A percentile compares a stretch with the other conserved stretches of the same genome.
Evolutionary conservation across 495 filamentous ascomycete genomes (phyloP).

Genomic region (Parathielavia appendiculata): DNA sequence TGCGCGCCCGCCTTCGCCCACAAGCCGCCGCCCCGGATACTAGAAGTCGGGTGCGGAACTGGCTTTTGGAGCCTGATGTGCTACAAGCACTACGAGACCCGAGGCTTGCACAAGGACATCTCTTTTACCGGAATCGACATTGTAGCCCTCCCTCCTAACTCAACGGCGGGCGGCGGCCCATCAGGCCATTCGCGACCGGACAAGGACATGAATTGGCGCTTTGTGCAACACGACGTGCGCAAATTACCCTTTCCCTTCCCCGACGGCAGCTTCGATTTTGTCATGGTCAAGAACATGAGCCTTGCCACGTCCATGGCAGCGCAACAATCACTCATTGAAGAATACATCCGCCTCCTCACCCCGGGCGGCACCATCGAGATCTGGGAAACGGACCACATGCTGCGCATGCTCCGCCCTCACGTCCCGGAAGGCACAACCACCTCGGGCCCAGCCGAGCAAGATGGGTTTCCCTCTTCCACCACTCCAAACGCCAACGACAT

Average conservation of each 20-base stretch:
- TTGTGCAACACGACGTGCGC: slow-evolving; percentile 81
- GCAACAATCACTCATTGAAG: slow-evolving; percentile 62
- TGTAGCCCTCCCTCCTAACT: slow-evolving; percentile 63
- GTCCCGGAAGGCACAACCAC: slow-evolving; percentile 46
- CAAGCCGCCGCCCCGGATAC: slow-evolving; percentile 66
- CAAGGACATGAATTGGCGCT: slow-evolving; percentile 78
- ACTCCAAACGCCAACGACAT: slow-evolving; percentile 40
- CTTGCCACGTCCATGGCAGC: slow-evolving; percentile 60
- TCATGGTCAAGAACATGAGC: slow-evolving; percentile 84
- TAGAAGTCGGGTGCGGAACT: slow-evolving; percentile 86
- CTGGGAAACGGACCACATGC: slow-evolving; percentile 76
- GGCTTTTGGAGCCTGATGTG: slow-evolving; percentile 86
- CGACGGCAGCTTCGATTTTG: slow-evolving; percentile 79
- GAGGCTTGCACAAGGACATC: slow-evolving; percentile 50
- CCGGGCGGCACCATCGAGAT: slow-evolving; percentile 79
- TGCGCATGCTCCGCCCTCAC: slow-evolving; percentile 72
- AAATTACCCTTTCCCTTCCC: slow-evolving; percentile 70
- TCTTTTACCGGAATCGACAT: slow-evolving; percentile 84
- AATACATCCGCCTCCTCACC: slow-evolving; percentile 70
- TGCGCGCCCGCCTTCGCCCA: slow-evolving; percentile 62
- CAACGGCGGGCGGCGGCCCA: not conserved
- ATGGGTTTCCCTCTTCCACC: slow-evolving; percentile 35
- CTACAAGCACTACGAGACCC: slow-evolving; percentile 64
- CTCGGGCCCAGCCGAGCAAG: slow-evolving; percentile 27
- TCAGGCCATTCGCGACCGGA: slow-evolving; percentile 33